A percentile compares a stretch with the other conserved stretches of the same genome.
Evolutionary conservation across 306 rosid genomes (phyloP).

Genomic region (Vicia villosa): DNA sequence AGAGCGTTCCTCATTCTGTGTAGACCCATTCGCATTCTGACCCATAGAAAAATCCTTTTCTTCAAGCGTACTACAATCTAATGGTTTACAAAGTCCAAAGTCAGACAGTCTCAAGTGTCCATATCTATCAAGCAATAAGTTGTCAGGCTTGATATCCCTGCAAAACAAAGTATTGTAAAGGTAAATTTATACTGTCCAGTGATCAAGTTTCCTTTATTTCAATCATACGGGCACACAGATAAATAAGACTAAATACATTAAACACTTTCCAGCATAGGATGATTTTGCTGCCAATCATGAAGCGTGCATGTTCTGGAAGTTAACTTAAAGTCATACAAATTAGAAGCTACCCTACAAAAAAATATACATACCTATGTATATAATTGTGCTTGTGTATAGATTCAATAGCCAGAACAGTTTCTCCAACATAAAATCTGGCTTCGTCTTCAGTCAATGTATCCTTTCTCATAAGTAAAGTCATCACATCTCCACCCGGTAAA

Average conservation of each 20-base stretch:
- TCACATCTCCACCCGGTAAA: constrained; percentile 99
- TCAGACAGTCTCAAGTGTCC: constrained; percentile 96
- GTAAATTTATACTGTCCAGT: constrained; percentile 13
- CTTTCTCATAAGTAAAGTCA: constrained; percentile 99
- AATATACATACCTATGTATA: constrained; percentile 71
- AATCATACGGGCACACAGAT: constrained; percentile 21
- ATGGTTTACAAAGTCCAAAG: constrained; percentile 97
- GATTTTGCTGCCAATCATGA: constrained; percentile 31
- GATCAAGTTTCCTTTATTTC: constrained; percentile 17
- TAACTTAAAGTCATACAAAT: constrained; percentile 8
- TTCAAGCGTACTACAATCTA: constrained; percentile 84
- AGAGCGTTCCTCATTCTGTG: constrained; percentile 60
- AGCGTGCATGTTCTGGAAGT: constrained; percentile 27
- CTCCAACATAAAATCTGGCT: constrained; percentile 92
- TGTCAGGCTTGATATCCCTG: constrained; percentile 99
- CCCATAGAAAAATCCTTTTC: constrained; percentile 75
- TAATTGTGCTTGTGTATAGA: constrained; percentile 95
- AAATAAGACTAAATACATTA: background rate
- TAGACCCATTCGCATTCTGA: constrained; percentile 56
- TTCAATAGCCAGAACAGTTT: constrained; percentile 89
- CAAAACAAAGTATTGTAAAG: constrained; percentile 37
- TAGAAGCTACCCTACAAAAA: constrained; percentile 23
- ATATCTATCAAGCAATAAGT: constrained; percentile 87
- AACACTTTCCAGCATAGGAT: constrained; percentile 34
- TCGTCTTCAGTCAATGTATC: constrained; percentile 92